A percentile compares a stretch with the other conserved stretches of the same genome.
These are phyloP conservation scores for Penicillium capsulatum DNA, from an alignment of 2,329 filamentous ascomycete genomes.

Conservation along the genomic window DNA sequence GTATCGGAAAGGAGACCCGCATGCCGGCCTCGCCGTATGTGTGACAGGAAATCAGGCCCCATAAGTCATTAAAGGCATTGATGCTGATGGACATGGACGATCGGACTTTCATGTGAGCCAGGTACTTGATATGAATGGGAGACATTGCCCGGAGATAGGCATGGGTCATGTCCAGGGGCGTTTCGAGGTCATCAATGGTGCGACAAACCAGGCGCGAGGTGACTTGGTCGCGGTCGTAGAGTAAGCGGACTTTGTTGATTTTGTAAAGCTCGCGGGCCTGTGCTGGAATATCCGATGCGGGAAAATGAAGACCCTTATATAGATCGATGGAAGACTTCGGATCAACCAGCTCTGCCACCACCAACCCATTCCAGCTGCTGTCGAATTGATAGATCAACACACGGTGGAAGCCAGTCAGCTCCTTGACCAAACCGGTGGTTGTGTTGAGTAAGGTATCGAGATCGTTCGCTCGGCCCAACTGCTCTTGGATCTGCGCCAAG, in stretches of 20 bases:
- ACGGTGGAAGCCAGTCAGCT: conserved; percentile 83
- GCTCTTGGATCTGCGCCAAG: conserved; percentile 86
- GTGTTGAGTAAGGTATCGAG: conserved; percentile 74
- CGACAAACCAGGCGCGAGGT: conserved; percentile 80
- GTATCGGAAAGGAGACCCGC: conserved; percentile 86
- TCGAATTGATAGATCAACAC: conserved; percentile 95
- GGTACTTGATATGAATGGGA: conserved; percentile 84
- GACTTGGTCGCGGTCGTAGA: conserved; percentile 78
- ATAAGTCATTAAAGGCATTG: conserved; percentile 77
- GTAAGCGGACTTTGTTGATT: conserved; percentile 79
- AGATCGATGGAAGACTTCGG: conserved; percentile 73
- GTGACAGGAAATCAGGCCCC: conserved; percentile 85
- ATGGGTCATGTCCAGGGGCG: conserved; percentile 76
- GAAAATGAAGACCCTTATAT: conserved; percentile 84
- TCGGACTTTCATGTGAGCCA: conserved; percentile 84
- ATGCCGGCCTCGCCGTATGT: conserved; percentile 77
- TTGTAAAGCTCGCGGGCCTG: conserved; percentile 88
- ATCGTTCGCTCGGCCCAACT: conserved; percentile 61
- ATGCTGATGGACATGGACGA: conserved; percentile 94
- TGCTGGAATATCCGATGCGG: conserved; percentile 78
- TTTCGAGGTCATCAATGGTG: conserved; percentile 59
- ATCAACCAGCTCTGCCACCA: conserved; percentile 83
- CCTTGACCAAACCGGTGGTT: conserved; percentile 79
- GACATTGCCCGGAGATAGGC: conserved; percentile 76
- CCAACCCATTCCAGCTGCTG: conserved; percentile 72